phyloP scores from a whole-genome alignment of 2,329 filamentous ascomycete genomes.

The Cercospora sesami region DNA sequence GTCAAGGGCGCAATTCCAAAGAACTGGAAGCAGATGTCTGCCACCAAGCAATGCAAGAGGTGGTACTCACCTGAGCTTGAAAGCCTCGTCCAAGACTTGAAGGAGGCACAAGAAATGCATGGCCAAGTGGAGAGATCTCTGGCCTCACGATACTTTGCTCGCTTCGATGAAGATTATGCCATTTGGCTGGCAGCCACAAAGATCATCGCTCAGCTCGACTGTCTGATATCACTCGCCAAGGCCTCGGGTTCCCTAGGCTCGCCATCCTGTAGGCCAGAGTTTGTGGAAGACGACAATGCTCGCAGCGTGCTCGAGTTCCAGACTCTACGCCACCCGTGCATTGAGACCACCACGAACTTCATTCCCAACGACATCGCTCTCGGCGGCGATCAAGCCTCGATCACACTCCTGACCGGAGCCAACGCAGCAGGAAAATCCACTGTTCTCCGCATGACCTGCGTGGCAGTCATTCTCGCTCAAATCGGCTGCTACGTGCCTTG shows the following conservation, averaged over 20 bases:
- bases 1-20: slow-evolving; percentile 74
- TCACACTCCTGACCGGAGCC: slow-evolving; percentile 88
- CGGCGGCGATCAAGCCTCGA: slow-evolving; percentile 77
- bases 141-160: slow-evolving; percentile 74
- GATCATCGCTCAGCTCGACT: slow-evolving; percentile 89
- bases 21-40: slow-evolving; percentile 94
- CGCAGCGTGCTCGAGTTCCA: slow-evolving; percentile 87
- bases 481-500: slow-evolving; percentile 92
- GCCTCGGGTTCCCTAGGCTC: slow-evolving; percentile 80
- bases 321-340: slow-evolving; percentile 92
- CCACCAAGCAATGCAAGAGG: slow-evolving; percentile 83
- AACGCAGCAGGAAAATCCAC: slow-evolving; percentile 98
- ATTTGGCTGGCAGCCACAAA: slow-evolving; percentile 88
- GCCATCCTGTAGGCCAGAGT: slow-evolving; percentile 84
- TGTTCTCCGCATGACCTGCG: slow-evolving; percentile 91
- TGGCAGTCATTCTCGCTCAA: slow-evolving; percentile 96
- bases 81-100: slow-evolving; percentile 77
- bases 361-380: slow-evolving; percentile 93
- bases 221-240: slow-evolving; percentile 87
- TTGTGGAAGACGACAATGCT: slow-evolving; percentile 69
- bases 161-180: slow-evolving; percentile 83
- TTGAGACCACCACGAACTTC: slow-evolving; percentile 85
- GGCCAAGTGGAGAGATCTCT: slow-evolving; percentile 88
- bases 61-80: slow-evolving; percentile 90
- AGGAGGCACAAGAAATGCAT: slow-evolving; percentile 93